phyloP scores from a whole-genome alignment of 495 filamentous ascomycete genomes.

The Darksidea phi region DNA sequence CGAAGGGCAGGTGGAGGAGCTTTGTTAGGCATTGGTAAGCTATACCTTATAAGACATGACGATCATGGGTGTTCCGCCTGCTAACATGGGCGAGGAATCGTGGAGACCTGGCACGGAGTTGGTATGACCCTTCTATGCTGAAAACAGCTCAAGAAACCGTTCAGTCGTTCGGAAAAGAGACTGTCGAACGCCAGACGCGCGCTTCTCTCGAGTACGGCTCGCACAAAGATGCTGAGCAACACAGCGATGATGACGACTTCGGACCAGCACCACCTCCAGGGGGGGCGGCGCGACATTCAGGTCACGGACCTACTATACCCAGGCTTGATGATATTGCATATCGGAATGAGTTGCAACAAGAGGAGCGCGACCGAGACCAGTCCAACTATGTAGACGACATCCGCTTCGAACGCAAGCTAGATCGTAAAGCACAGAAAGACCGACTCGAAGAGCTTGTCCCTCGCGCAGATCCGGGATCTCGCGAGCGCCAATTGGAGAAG shows the following conservation, averaged over 20 bases:
- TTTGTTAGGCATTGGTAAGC: constrained; percentile 83
- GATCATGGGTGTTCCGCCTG: neutral
- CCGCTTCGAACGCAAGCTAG: constrained; percentile 58
- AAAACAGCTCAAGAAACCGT: constrained; percentile 27
- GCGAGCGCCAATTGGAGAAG: constrained; percentile 86
- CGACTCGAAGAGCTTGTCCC: constrained; percentile 77
- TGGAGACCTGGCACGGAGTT: constrained; percentile 86
- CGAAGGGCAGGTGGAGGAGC: constrained; percentile 87
- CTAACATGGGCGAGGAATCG: constrained; percentile 70
- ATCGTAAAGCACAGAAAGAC: constrained; percentile 60
- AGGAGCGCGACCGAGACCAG: constrained; percentile 57
- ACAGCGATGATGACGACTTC: constrained; percentile 59
- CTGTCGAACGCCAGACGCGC: constrained; percentile 17
- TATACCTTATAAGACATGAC: neutral
- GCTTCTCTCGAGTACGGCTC: constrained; percentile 39
- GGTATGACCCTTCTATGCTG: constrained; percentile 71
- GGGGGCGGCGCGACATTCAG: constrained; percentile 18
- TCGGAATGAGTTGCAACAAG: constrained; percentile 58
- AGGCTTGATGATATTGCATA: constrained; percentile 70
- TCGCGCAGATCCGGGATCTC: constrained; percentile 79
- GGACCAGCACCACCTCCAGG: constrained; percentile 66
- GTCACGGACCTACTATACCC: constrained; percentile 71
- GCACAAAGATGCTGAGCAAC: constrained; percentile 23
- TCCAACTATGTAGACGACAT: constrained; percentile 54
- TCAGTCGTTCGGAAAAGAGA: neutral